A percentile compares a stretch with the other conserved stretches of the same genome.
Evolutionary conservation across 208 protist species (phyloP).

Genomic region (Angomonas ambiguus): DNA sequence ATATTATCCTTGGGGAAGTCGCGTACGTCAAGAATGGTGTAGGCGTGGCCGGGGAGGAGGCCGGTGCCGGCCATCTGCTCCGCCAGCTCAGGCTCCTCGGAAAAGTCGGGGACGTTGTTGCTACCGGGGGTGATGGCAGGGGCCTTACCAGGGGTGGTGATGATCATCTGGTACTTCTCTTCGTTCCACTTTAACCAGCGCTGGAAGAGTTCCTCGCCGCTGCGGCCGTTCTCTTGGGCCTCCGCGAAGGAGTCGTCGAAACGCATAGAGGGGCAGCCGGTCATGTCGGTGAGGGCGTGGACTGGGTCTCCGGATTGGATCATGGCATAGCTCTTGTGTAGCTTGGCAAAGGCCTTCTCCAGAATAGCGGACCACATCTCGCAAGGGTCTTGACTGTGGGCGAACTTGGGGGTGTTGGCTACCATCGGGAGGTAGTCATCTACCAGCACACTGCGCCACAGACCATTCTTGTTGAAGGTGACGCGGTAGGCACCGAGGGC

Average conservation of each 20-base stretch:
- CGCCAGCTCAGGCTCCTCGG: constrained; percentile 48
- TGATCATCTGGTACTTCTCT: constrained; percentile 52
- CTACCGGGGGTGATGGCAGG: constrained; percentile 47
- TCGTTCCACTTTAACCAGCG: constrained; percentile 29
- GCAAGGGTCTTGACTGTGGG: constrained; percentile 55
- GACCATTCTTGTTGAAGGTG: constrained; percentile 85
- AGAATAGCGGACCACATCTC: constrained; percentile 87
- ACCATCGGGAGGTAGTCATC: constrained; percentile 84
- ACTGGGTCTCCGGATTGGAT: constrained; percentile 84
- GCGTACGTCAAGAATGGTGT: constrained; percentile 49
- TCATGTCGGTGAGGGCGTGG: constrained; percentile 84
- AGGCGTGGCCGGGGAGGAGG: constrained; percentile 75
- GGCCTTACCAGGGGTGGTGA: constrained; percentile 76
- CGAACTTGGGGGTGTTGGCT: constrained; percentile 41
- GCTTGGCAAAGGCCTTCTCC: constrained; percentile 91
- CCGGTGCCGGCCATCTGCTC: constrained; percentile 38
- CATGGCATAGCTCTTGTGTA: constrained; percentile 77
- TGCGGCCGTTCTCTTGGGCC: constrained; percentile 17
- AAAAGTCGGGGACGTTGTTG: constrained; percentile 41
- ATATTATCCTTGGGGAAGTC: constrained; percentile 38
- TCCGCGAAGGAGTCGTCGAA: constrained; percentile 63
- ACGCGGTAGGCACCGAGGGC: constrained; percentile 79
- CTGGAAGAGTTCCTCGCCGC: constrained; percentile 30
- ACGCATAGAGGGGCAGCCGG: constrained; percentile 62
- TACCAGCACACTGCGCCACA: constrained; percentile 82